Evolutionary conservation across 169 alveolate genomes (phyloP).

Genomic region (Plasmodium ovale): DNA sequence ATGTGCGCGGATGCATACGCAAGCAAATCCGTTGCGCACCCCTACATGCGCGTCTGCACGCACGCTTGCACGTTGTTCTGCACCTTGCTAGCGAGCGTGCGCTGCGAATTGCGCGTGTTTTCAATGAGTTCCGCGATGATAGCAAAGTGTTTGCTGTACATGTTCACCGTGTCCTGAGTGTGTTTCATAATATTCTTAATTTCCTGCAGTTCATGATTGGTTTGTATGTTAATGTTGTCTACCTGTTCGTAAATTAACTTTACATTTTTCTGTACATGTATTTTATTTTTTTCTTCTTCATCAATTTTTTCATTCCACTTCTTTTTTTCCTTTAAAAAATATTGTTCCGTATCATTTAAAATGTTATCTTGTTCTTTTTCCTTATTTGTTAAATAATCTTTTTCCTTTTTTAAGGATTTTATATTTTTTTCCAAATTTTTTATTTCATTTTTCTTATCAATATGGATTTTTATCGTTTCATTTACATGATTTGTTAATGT

Average conservation of each 20-base stretch:
- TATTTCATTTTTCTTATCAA: conserved; percentile 49
- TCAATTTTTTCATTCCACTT: conserved; percentile 67
- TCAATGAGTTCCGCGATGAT: conserved; percentile 28
- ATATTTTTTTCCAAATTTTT: conserved; percentile 23
- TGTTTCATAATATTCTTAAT: conserved; percentile 50
- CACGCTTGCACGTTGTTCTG: conserved; percentile 11
- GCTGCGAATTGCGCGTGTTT: conserved; percentile 46
- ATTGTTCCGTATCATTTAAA: conserved; percentile 34
- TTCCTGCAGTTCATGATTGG: conserved; percentile 38
- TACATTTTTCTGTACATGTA: conserved; percentile 26
- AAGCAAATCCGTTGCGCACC: no score
- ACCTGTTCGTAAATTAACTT: conserved; percentile 37
- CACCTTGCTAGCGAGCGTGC: background rate
- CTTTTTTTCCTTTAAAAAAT: conserved; percentile 14
- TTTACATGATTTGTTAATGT: conserved; percentile 33
- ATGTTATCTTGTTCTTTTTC: conserved; percentile 30
- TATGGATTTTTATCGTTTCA: conserved; percentile 51
- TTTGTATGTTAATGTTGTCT: conserved; percentile 22
- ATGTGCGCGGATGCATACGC: no score
- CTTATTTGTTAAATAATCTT: conserved; percentile 19
- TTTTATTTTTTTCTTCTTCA: conserved; percentile 41
- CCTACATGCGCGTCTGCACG: background rate
- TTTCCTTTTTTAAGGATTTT: conserved; percentile 35
- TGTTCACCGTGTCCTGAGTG: conserved; percentile 42
- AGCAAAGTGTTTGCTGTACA: conserved; percentile 23